Percentiles rank a stretch among this genome's conserved stretches.
These are phyloP conservation scores for Trypanosomatidae sp. DNA, from an alignment of 208 protist species.

Conservation along the genomic window DNA sequence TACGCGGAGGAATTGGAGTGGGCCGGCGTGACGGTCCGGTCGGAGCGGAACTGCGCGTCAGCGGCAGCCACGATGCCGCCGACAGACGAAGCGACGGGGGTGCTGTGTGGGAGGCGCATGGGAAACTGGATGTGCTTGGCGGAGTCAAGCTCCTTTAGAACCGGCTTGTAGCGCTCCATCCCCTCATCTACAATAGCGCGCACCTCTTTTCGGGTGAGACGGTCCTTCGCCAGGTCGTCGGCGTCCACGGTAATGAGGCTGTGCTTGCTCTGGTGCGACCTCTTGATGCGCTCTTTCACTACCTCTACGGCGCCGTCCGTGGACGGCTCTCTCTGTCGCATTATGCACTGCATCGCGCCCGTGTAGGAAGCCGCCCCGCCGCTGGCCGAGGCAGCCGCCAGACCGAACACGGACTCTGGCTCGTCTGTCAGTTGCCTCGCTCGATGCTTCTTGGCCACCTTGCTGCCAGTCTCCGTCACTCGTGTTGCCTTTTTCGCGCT, in stretches of 20 bases:
- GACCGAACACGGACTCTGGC: constrained; percentile 66
- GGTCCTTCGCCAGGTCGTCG: constrained; percentile 70
- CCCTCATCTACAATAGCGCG: constrained; percentile 63
- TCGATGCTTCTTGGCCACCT: constrained; percentile 44
- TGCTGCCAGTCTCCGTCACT: constrained; percentile 31
- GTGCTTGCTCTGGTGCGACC: constrained; percentile 62
- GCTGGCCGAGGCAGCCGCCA: constrained; percentile 25
- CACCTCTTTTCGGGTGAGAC: constrained; percentile 58
- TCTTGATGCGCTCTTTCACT: constrained; percentile 39
- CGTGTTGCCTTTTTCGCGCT: constrained; percentile 42
- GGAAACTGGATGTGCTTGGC: constrained; percentile 82
- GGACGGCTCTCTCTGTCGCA: constrained; percentile 29
- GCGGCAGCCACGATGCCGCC: constrained; percentile 70
- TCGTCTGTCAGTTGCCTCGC: constrained; percentile 46
- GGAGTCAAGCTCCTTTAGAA: constrained; percentile 67
- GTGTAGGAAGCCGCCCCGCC: constrained; percentile 36
- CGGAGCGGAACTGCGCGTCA: constrained; percentile 27
- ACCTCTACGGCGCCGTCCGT: constrained; percentile 27
- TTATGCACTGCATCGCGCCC: constrained; percentile 44
- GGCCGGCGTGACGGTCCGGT: constrained; percentile 11
- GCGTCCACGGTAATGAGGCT: constrained; percentile 75
- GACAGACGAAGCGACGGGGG: constrained; percentile 63
- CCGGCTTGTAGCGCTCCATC: constrained; percentile 75
- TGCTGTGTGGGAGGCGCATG: constrained; percentile 71
- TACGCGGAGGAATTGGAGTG: constrained; percentile 37